Base-by-base conservation (phyloP, 352 stramenopile species). In the Pythium periplocum region DNA sequence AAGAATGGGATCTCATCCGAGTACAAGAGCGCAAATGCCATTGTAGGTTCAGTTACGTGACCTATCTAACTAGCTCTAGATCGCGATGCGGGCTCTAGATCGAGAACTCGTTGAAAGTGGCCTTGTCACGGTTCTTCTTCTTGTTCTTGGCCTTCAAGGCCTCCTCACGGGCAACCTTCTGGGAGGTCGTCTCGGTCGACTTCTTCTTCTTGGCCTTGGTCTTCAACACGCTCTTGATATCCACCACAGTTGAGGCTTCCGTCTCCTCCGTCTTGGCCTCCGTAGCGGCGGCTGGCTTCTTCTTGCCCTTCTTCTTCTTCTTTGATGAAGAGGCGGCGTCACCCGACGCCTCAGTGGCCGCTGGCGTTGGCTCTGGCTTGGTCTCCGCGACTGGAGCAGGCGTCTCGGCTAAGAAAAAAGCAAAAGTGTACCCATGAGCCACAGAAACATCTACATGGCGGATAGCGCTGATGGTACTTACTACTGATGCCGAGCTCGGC, bases 91-190 rank as follows among this genome's bases (percentile, higher is more conserved):
- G 33, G 10, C n/a, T 37, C 61, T 66, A 88, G 66, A 83, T 78
- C 35, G 77, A 90, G 71, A 90, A 90, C 74, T 90, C 77, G 62
- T 90, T 90, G 63, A 88, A 90, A 38, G 37, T 70, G 50, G 77
- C 73, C 67, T 90, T 90, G 67, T 90, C 80, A 47, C 63, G 62
- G 55, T 87, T 84, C 62, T 86, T 86, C 64, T 78, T 78, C 62
- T 88, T 88, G 48, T 46, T 48, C 69, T 90, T 90, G 49, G 66
- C 66, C 64, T 86, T 87, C 46, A 69, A 58, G 52, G 71, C 83
- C 53, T 88, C 75, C 59, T 88, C 77, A 33, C 77, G 80, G 8
- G 80, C 80, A 59, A 90, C 83, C 48, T 75, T 62, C 59, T 88
- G 73, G 5, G 77, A 72, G 31, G 69, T 64, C 7, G 77, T 71